These are phyloP conservation scores for Brassica nigra DNA, from an alignment of 345 rosid genomes.

Conservation along the genomic window DNA sequence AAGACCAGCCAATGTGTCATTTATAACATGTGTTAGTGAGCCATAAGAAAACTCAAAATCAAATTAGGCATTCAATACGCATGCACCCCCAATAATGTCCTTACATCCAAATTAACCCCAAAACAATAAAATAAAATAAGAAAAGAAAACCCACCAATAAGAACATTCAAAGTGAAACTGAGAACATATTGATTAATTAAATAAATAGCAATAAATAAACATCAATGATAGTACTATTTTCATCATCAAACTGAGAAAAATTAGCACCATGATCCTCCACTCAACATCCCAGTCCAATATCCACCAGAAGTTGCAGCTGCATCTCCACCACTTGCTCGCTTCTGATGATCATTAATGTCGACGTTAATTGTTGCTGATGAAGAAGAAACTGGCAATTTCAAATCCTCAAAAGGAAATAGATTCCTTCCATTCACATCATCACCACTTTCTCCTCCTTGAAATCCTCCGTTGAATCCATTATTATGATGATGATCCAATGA, in stretches of 20 bases:
- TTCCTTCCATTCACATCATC: constrained; percentile 59
- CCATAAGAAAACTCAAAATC: constrained; percentile 31
- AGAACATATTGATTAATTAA: constrained; percentile 32
- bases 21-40: constrained; percentile 42
- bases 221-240: constrained; percentile 28
- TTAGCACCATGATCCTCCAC: constrained; percentile 93
- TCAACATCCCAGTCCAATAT: constrained; percentile 93
- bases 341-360: constrained; percentile 48
- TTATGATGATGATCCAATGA: constrained; percentile 72
- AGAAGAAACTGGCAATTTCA: constrained; percentile 67
- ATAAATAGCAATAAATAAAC: constrained; percentile 37
- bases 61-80: constrained; percentile 43
- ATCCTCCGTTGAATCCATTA: constrained; percentile 48
- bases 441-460: constrained; percentile 43
- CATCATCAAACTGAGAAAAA: constrained; percentile 28
- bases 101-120: constrained; percentile 31
- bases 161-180: constrained; percentile 21
- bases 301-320: constrained; percentile 53
- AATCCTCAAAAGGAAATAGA: constrained; percentile 88
- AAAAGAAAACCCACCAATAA: constrained; percentile 19
- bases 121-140: constrained; percentile 13
- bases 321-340: constrained; percentile 51
- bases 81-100: constrained; percentile 39
- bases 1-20: constrained; percentile 41
- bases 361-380: constrained; percentile 38